phyloP scores from a whole-genome alignment of 176 grass and related monocot genomes.

The Rhynchospora tenuis region DNA sequence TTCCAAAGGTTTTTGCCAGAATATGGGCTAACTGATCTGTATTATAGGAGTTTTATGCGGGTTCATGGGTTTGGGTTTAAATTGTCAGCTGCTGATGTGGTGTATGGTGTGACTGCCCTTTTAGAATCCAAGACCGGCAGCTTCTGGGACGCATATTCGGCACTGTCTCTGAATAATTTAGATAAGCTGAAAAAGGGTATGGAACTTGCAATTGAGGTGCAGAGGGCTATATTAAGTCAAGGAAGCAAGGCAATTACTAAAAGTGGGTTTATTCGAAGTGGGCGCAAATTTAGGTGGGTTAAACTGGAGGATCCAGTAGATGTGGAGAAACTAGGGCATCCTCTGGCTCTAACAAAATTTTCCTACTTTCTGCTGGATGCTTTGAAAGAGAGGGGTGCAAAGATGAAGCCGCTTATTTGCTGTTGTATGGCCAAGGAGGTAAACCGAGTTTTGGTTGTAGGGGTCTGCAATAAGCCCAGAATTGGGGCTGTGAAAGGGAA shows the following conservation, averaged over 20 bases:
- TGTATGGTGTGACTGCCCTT: constrained; percentile 74
- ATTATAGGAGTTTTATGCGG: constrained; percentile 74
- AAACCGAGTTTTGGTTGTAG: constrained; percentile 63
- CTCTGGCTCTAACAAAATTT: constrained; percentile 83
- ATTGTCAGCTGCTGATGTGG: constrained; percentile 87
- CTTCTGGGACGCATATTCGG: constrained; percentile 82
- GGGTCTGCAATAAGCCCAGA: constrained; percentile 64
- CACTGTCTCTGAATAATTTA: constrained; percentile 60
- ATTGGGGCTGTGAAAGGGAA: constrained; percentile 79
- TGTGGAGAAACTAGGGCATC: constrained; percentile 48
- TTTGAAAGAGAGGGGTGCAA: constrained; percentile 73
- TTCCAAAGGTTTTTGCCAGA: constrained; percentile 79
- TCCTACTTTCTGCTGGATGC: constrained; percentile 84
- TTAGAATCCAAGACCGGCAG: constrained; percentile 59
- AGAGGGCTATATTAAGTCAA: constrained; percentile 74
- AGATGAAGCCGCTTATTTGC: constrained; percentile 72
- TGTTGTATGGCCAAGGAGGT: constrained; percentile 56
- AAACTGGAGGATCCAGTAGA: constrained; percentile 84
- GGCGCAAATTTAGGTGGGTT: constrained; percentile 78
- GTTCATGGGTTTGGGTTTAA: constrained; percentile 75
- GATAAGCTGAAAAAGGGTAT: constrained; percentile 74
- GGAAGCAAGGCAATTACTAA: constrained; percentile 83
- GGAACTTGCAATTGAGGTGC: constrained; percentile 71
- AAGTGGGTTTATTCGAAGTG: constrained; percentile 69
- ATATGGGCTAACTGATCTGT: constrained; percentile 84